These are phyloP conservation scores for Parsonsia alboflavescens DNA, from an alignment of 257 asterid genomes.

Conservation along the genomic window DNA sequence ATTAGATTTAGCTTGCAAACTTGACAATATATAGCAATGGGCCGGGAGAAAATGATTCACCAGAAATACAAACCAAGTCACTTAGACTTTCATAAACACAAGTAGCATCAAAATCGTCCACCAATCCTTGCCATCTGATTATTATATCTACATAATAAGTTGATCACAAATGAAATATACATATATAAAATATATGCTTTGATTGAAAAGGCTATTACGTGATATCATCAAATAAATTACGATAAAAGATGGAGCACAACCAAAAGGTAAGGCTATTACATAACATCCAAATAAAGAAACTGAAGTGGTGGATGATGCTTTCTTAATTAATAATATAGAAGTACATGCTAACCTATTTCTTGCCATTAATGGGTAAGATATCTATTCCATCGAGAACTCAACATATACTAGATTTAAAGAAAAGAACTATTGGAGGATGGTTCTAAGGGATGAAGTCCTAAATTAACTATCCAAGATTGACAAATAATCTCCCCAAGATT, in stretches of 20 bases:
- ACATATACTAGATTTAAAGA: background rate
- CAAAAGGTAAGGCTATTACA: background rate
- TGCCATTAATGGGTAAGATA: background rate
- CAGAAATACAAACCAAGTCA: constrained; percentile 37
- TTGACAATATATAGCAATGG: constrained; percentile 38
- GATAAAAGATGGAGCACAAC: background rate
- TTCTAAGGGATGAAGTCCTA: background rate
- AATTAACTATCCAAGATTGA: background rate
- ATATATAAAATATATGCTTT: background rate
- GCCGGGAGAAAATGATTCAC: constrained; percentile 27
- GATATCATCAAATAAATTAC: background rate
- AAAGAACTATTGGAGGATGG: background rate
- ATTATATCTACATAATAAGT: constrained; percentile 1
- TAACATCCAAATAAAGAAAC: background rate
- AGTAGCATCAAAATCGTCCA: constrained; percentile 47
- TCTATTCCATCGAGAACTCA: background rate
- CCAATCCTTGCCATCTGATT: constrained; percentile 39
- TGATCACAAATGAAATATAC: background rate
- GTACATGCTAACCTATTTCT: background rate
- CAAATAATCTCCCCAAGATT: no score
- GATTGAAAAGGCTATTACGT: background rate
- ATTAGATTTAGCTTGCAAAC: constrained; percentile 27
- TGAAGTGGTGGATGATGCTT: constrained; percentile 68
- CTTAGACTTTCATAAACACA: constrained; percentile 40
- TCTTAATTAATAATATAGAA: constrained; percentile 9